Conservation (phyloP, 305 asterid genomes). For the Ilex paraguariensis region DNA sequence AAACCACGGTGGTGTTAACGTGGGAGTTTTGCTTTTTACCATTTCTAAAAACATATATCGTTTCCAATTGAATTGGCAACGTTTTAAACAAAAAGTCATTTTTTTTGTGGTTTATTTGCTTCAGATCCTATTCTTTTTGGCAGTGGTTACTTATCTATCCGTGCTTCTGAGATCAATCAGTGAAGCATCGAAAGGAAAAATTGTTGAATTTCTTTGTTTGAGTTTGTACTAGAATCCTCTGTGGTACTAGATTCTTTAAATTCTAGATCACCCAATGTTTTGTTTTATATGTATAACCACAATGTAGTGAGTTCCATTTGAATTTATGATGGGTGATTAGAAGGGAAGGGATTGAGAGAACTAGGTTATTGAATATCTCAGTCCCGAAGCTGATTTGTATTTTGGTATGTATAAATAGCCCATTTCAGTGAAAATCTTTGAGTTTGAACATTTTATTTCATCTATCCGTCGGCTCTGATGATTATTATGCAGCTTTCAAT, state of each 20-base stretch:
- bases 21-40: constrained; percentile 15
- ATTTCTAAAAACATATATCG: constrained; percentile 19
- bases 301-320: not conserved
- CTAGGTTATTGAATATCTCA: no score
- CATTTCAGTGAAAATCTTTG: not conserved
- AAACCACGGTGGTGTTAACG: constrained; percentile 22
- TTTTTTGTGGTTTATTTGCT: not conserved
- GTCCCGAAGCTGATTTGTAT: no score
- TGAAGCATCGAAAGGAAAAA: constrained; percentile 21
- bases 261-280: no score
- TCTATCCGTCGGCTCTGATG: constrained; percentile 44
- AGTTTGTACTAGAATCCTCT: constrained; percentile 2
- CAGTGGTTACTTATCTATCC: constrained; percentile 33
- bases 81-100: not conserved
- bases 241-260: no score
- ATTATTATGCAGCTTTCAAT: constrained; percentile 48
- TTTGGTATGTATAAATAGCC: not conserved
- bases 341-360: no score
- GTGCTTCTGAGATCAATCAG: constrained; percentile 36
- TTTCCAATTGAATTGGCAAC: not conserved
- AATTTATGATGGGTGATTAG: not conserved
- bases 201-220: constrained; percentile 54
- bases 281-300: no score
- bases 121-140: constrained; percentile 2
- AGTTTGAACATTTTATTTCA: not conserved